Percentiles rank a stretch among this genome's conserved stretches.
These are phyloP conservation scores for Fusarium devonianum DNA, from an alignment of 2,329 filamentous ascomycete genomes.

Conservation along the genomic window DNA sequence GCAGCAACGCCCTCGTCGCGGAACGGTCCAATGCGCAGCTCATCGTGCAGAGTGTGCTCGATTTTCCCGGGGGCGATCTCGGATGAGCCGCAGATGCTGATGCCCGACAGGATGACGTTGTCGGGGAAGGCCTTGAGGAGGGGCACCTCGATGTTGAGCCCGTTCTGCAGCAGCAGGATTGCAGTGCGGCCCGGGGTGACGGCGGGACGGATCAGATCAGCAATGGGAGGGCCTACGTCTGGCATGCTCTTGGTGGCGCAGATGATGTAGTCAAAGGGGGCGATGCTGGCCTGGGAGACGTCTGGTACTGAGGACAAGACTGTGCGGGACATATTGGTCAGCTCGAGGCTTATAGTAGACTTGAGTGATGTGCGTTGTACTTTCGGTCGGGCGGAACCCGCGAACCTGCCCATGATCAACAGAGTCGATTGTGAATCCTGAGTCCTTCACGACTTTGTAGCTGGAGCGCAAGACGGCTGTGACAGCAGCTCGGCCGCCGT, in stretches of 20 bases:
- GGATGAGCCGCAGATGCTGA: slow-evolving; percentile 39
- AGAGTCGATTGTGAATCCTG: slow-evolving; percentile 36
- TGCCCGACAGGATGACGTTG: slow-evolving; percentile 36
- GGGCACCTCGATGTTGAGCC: slow-evolving; percentile 37
- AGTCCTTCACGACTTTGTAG: slow-evolving; percentile 31
- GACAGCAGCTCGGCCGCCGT: slow-evolving; percentile 31
- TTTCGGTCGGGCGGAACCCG: slow-evolving; percentile 33
- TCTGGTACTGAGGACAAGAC: slow-evolving; percentile 32
- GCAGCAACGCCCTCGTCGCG: slow-evolving; percentile 21
- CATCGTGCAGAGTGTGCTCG: slow-evolving; percentile 34
- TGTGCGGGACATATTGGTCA: slow-evolving; percentile 14
- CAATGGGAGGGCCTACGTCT: slow-evolving; percentile 25
- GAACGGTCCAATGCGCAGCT: slow-evolving; percentile 35
- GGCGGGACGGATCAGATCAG: slow-evolving; percentile 34
- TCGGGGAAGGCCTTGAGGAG: slow-evolving; percentile 30
- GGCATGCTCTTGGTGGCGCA: slow-evolving; percentile 39
- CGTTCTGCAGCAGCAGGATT: slow-evolving; percentile 39
- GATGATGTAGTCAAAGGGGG: slow-evolving; percentile 37
- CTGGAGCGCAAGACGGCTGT: slow-evolving; percentile 39
- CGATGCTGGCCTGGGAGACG: slow-evolving; percentile 17
- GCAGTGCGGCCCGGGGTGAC: slow-evolving; percentile 29
- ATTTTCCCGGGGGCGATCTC: slow-evolving; percentile 34
- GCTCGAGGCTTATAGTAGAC: background rate
- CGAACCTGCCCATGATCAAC: slow-evolving; percentile 34
- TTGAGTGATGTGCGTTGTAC: slow-evolving; percentile 7